Percentiles rank a stretch among this genome's conserved stretches.
These are phyloP conservation scores for Helianthus tuberosus DNA, from an alignment of 129 eudicot species.

Conservation along the genomic window DNA sequence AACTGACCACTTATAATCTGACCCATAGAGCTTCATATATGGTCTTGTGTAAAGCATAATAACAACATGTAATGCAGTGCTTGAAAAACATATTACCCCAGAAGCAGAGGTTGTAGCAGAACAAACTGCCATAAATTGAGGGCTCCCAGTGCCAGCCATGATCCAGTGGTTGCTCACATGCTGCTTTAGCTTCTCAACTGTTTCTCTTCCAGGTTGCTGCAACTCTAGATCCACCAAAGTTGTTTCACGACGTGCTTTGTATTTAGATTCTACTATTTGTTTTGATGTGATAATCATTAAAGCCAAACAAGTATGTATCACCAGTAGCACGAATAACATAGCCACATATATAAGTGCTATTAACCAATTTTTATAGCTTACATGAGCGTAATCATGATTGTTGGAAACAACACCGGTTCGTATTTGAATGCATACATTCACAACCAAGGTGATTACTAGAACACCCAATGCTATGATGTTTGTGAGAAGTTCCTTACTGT, in stretches of 20 bases:
- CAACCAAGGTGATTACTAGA: constrained; percentile 11
- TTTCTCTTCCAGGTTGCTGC: not conserved
- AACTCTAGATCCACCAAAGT: not conserved
- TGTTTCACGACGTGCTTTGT: constrained; percentile 1
- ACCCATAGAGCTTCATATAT: not conserved
- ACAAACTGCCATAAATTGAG: not conserved
- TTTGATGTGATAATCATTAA: constrained; percentile 7
- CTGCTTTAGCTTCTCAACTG: constrained; percentile 4
- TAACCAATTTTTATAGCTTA: too few species aligned
- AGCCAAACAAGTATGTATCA: not conserved
- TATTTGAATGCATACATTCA: constrained; percentile 21
- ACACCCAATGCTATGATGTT: constrained; percentile 8
- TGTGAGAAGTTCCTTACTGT: constrained; percentile 12
- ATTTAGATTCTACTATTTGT: constrained; percentile 8
- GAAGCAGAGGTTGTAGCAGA: not conserved
- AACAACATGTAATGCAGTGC: not conserved
- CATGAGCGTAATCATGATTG: too few species aligned
- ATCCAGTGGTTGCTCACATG: constrained; percentile 23
- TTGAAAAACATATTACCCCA: not conserved
- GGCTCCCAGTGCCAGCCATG: constrained; percentile 14
- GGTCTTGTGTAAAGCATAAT: not conserved
- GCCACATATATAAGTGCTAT: not conserved
- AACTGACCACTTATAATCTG: not conserved
- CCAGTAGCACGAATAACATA: not conserved
- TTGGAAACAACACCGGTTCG: not conserved